Evolutionary conservation across 2,329 filamentous ascomycete species (phyloP).

Genomic region (Cercospora berteroae): DNA sequence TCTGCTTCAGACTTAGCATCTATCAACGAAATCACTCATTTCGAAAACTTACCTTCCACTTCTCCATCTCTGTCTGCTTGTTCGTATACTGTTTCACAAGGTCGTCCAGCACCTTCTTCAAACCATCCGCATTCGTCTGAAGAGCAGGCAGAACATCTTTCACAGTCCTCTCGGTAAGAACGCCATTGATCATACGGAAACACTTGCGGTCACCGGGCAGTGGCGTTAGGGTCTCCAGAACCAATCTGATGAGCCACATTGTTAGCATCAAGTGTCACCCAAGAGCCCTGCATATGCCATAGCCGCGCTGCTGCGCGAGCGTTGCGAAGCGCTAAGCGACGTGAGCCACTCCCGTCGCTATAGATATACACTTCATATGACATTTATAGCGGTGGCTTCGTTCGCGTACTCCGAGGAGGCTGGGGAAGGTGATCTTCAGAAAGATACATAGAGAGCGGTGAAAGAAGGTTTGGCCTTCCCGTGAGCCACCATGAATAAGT

Average conservation of each 20-base stretch:
- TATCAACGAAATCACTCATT: not conserved
- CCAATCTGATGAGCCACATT: constrained; percentile 65
- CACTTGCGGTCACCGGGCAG: constrained; percentile 86
- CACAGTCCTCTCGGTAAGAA: constrained; percentile 90
- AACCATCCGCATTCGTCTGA: constrained; percentile 87
- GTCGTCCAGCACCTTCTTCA: constrained; percentile 92
- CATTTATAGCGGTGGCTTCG: not conserved
- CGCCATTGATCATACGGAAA: constrained; percentile 98
- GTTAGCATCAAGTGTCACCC: constrained; percentile 2
- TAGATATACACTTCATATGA: not conserved
- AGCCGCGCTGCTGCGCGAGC: not conserved
- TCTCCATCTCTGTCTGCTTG: constrained; percentile 93
- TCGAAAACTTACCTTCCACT: constrained; percentile 80
- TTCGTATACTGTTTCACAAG: constrained; percentile 93
- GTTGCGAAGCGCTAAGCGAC: not conserved
- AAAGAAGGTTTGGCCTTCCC: constrained; percentile 37
- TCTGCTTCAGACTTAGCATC: constrained; percentile 52
- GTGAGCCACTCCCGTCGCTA: not conserved
- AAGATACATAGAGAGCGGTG: constrained; percentile 27
- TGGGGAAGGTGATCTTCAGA: not conserved
- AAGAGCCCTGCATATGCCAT: constrained; percentile 1
- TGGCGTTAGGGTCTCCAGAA: constrained; percentile 85
- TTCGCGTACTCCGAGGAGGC: not conserved
- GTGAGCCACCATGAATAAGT: constrained; percentile 10
- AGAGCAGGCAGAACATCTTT: constrained; percentile 87